phyloP scores from a whole-genome alignment of 2,329 filamentous ascomycete species.

The Diaporthe ilicicola region DNA sequence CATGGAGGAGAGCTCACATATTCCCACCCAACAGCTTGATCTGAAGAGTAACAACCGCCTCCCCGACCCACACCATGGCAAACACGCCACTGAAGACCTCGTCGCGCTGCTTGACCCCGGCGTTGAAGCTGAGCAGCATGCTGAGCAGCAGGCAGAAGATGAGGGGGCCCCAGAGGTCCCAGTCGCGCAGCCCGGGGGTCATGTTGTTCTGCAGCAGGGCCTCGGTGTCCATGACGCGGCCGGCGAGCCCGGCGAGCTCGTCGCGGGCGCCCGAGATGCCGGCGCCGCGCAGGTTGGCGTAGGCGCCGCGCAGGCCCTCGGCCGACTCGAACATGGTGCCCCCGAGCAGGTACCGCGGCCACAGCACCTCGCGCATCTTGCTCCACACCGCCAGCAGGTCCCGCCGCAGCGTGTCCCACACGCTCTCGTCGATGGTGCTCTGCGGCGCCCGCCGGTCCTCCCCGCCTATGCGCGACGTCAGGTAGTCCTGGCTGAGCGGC shows the following conservation, averaged over 20 bases:
- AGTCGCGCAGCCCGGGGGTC: slow-evolving; percentile 91
- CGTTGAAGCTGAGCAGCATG: slow-evolving; percentile 85
- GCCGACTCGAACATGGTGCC: slow-evolving; percentile 69
- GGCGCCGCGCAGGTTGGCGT: slow-evolving; percentile 67
- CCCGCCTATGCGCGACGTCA: slow-evolving; percentile 89
- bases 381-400: slow-evolving; percentile 94
- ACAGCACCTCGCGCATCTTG: slow-evolving; percentile 97
- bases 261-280: slow-evolving; percentile 68
- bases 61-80: slow-evolving; percentile 94
- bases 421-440: slow-evolving; percentile 96
- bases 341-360: slow-evolving; percentile 89
- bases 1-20: slow-evolving; percentile 71
- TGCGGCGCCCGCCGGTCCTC: slow-evolving; percentile 89
- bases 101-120: slow-evolving; percentile 81
- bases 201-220: slow-evolving; percentile 73
- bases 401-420: slow-evolving; percentile 95
- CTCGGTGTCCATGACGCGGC: slow-evolving; percentile 71
- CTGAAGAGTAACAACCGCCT: slow-evolving; percentile 96
- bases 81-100: slow-evolving; percentile 96
- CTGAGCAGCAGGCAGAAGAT: slow-evolving; percentile 93
- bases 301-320: slow-evolving; percentile 65
- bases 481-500: slow-evolving; percentile 77
- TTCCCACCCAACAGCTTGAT: slow-evolving; percentile 96
- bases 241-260: slow-evolving; percentile 68
- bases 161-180: slow-evolving; percentile 97